These are phyloP conservation scores for Hymenoscyphus infarciens DNA, from an alignment of 2,329 filamentous ascomycete genomes.

Conservation along the genomic window DNA sequence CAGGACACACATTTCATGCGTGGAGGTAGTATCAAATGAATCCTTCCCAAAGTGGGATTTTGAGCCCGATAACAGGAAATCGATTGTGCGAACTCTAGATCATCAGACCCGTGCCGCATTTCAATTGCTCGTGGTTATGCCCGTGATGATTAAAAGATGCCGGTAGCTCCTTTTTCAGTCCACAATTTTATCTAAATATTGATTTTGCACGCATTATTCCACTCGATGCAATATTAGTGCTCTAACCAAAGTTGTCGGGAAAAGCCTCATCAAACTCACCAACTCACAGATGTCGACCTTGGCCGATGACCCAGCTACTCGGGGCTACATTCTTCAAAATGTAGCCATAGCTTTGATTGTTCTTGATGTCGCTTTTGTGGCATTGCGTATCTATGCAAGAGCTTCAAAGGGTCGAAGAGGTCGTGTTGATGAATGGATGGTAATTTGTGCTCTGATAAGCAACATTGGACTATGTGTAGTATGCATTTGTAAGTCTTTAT, in stretches of 20 bases:
- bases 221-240: too few species aligned
- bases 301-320: background rate
- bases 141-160: conserved; percentile 1
- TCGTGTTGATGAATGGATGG: conserved; percentile 1
- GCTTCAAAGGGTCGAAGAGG: background rate
- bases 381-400: conserved; percentile 1
- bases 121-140: background rate
- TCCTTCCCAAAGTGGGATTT: conserved; percentile 1
- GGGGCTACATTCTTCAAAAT: conserved; percentile 7
- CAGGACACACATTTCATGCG: background rate
- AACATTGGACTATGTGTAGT: conserved; percentile 1
- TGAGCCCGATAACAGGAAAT: background rate
- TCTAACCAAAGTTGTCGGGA: background rate
- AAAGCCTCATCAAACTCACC: background rate
- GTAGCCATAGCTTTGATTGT: conserved; percentile 8
- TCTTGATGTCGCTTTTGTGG: background rate
- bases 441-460: background rate
- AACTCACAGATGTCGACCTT: background rate
- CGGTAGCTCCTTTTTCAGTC: background rate
- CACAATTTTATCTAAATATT: background rate
- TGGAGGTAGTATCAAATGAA: background rate
- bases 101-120: background rate
- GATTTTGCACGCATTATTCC: too few species aligned
- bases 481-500: background rate
- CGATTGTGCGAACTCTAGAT: background rate